phyloP scores from a whole-genome alignment of 306 rosid species.

The Oxytropis ochrocephala region DNA sequence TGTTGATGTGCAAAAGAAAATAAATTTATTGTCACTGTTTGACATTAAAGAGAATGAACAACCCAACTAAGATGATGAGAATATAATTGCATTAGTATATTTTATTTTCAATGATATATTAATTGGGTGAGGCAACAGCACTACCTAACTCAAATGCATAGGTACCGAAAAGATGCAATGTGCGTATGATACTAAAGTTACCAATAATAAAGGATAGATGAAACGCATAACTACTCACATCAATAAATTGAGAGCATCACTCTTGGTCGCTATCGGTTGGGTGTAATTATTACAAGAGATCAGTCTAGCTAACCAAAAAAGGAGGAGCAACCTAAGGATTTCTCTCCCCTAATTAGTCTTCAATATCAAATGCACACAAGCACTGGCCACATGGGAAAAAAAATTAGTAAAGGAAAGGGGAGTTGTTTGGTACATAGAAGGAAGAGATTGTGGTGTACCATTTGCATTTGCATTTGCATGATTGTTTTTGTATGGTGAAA shows the following conservation, averaged over 20 bases:
- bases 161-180: conserved; percentile 28
- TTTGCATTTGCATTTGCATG: conserved; percentile 26
- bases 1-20: conserved; percentile 9
- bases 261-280: conserved; percentile 30
- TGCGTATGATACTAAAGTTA: conserved; percentile 17
- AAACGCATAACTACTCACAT: conserved; percentile 17
- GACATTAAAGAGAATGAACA: conserved; percentile 27
- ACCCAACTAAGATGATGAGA: conserved; percentile 20
- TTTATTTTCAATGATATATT: neutral
- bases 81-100: neutral
- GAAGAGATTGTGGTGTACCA: conserved; percentile 16
- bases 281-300: conserved; percentile 24
- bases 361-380: conserved; percentile 9
- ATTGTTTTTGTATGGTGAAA: conserved; percentile 29
- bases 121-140: conserved; percentile 29
- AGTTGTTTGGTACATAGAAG: neutral
- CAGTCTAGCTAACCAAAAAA: conserved; percentile 27
- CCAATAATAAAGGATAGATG: conserved; percentile 23
- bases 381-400: conserved; percentile 27
- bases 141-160: conserved; percentile 25
- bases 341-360: conserved; percentile 9
- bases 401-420: neutral
- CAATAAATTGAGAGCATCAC: conserved; percentile 15
- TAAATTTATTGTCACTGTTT: neutral
- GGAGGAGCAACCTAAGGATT: conserved; percentile 24